These are phyloP conservation scores for Boeremia lycopersici DNA, from an alignment of 2,329 filamentous ascomycete species.

Conservation along the genomic window DNA sequence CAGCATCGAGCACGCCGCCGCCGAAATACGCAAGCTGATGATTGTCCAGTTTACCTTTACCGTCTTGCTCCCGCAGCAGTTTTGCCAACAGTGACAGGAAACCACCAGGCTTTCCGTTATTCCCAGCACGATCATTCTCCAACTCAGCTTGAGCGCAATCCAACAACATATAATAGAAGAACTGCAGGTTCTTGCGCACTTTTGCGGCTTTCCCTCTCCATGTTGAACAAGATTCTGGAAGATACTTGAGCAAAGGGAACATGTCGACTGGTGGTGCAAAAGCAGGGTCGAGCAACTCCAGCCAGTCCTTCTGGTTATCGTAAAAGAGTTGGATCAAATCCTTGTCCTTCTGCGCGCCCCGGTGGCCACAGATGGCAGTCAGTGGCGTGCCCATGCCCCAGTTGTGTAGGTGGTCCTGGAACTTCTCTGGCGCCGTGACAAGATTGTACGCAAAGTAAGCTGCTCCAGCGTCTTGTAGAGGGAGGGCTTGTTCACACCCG, in stretches of 20 bases:
- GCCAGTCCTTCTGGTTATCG: conserved; percentile 8
- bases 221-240: background rate
- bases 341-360: conserved; percentile 5
- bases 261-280: conserved; percentile 4
- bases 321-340: conserved; percentile 2
- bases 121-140: background rate
- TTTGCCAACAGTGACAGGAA: conserved; percentile 1
- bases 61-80: conserved; percentile 6
- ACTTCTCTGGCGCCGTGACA: conserved; percentile 38
- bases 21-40: conserved; percentile 26
- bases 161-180: conserved; percentile 4
- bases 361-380: conserved; percentile 4
- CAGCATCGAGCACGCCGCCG: conserved; percentile 27
- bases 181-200: conserved; percentile 1
- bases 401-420: background rate
- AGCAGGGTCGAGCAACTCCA: background rate
- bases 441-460: conserved; percentile 34
- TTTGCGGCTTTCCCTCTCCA: conserved; percentile 2
- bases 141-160: conserved; percentile 1
- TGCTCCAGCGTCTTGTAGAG: conserved; percentile 49
- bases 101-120: background rate
- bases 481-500: conserved; percentile 46
- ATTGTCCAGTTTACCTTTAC: conserved; percentile 15
- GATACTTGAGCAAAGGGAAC: conserved; percentile 6
- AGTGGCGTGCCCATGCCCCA: conserved; percentile 5